Evolutionary conservation across 2,329 filamentous ascomycete species (phyloP).

Genomic region (Diaporthe citriasiana): DNA sequence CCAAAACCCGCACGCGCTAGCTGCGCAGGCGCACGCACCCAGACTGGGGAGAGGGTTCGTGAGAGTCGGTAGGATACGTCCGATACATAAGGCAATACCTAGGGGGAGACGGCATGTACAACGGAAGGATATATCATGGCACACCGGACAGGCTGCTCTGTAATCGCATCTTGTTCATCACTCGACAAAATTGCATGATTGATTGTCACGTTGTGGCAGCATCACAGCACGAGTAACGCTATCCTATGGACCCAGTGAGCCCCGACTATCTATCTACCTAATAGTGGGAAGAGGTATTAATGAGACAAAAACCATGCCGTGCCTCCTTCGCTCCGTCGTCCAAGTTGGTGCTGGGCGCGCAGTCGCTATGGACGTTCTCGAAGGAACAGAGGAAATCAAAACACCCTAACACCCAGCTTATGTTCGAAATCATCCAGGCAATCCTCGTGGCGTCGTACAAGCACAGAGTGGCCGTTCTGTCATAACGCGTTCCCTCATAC

Average conservation of each 20-base stretch:
- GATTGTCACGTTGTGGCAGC: neutral
- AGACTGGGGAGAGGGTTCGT: neutral
- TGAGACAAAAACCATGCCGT: slow-evolving; percentile 9
- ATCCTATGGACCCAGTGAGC: slow-evolving; percentile 10
- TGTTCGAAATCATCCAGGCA: slow-evolving; percentile 17
- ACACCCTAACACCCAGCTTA: slow-evolving; percentile 34
- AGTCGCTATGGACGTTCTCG: neutral
- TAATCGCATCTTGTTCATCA: neutral
- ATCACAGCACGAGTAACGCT: slow-evolving; percentile 25
- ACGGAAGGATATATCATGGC: neutral
- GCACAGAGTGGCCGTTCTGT: neutral
- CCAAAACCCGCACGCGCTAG: slow-evolving; percentile 49
- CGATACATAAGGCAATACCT: neutral
- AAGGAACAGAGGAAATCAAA: neutral
- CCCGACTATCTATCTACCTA: slow-evolving; percentile 27
- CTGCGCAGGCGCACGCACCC: neutral
- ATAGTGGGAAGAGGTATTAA: slow-evolving; percentile 23
- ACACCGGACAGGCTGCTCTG: neutral
- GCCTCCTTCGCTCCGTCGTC: slow-evolving; percentile 13
- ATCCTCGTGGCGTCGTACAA: slow-evolving; percentile 30
- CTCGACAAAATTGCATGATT: neutral
- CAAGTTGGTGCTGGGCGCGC: neutral
- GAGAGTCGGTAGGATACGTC: neutral
- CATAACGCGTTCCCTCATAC: neutral
- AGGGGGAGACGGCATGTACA: neutral